Percentiles rank a stretch among this genome's conserved stretches.
Evolutionary conservation across 768 basidiomycete species (phyloP).

Genomic region (Rickenella mellea): DNA sequence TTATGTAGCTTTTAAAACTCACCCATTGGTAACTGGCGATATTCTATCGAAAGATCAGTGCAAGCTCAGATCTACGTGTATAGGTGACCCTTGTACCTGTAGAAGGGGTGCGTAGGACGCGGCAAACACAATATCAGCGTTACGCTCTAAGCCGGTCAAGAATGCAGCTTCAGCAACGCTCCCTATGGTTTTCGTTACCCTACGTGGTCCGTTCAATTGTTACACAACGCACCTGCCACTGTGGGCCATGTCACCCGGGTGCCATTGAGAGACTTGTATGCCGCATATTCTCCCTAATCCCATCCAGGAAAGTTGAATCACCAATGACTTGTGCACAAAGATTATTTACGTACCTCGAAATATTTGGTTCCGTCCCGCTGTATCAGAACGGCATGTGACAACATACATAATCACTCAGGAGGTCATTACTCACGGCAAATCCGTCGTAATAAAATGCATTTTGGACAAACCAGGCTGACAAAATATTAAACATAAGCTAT

Average conservation of each 20-base stretch:
- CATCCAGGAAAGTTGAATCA: not conserved
- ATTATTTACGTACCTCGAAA: constrained; percentile 36
- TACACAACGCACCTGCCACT: constrained; percentile 30
- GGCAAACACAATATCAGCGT: constrained; percentile 52
- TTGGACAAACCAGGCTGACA: constrained; percentile 31
- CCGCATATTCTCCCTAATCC: constrained; percentile 49
- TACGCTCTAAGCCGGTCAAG: constrained; percentile 59
- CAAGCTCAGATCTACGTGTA: not conserved
- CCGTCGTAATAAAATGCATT: constrained; percentile 43
- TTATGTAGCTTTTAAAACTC: constrained; percentile 10
- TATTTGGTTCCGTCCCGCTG: constrained; percentile 52
- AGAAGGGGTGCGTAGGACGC: constrained; percentile 56
- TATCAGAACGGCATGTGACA: too few species aligned
- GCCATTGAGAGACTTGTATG: constrained; percentile 41
- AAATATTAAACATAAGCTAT: not conserved
- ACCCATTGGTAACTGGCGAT: constrained; percentile 49
- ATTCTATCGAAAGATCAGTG: constrained; percentile 28
- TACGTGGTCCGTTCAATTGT: not conserved
- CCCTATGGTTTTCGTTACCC: constrained; percentile 22
- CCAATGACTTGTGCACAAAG: not conserved
- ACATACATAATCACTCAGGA: not conserved
- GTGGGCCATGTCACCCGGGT: constrained; percentile 44
- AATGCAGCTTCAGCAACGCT: constrained; percentile 53
- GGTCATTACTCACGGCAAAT: constrained; percentile 23
- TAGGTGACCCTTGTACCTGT: constrained; percentile 15